A percentile compares a stretch with the other conserved stretches of the same genome.
These are phyloP conservation scores for Cinnamomum chago DNA, from an alignment of 164 flowering plant species.

Conservation along the genomic window DNA sequence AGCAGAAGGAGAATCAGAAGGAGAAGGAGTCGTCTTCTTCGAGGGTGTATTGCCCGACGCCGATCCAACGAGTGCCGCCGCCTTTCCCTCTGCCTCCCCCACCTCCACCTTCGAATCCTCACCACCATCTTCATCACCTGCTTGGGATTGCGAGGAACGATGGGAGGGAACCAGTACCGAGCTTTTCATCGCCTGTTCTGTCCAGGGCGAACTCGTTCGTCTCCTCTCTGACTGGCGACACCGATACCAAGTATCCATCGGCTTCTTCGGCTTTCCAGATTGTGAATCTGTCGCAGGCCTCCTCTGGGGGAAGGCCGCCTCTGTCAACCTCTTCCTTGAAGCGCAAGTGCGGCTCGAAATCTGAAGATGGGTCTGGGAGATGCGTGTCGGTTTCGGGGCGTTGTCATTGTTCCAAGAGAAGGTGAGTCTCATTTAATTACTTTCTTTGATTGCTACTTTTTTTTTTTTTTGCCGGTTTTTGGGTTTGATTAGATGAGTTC, in stretches of 20 bases:
- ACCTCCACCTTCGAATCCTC: constrained; percentile 9
- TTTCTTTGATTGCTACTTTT: neutral
- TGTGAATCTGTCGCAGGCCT: constrained; percentile 42
- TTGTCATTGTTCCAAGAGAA: constrained; percentile 87
- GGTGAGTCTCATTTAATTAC: constrained; percentile 29
- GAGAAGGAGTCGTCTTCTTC: neutral
- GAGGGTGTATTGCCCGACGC: constrained; percentile 33
- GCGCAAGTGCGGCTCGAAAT: constrained; percentile 53
- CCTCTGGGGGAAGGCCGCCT: constrained; percentile 44
- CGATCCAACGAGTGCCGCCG: constrained; percentile 60
- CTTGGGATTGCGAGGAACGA: constrained; percentile 6
- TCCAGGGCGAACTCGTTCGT: constrained; percentile 43
- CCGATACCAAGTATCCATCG: constrained; percentile 39
- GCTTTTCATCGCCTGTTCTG: constrained; percentile 44
- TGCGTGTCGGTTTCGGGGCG: constrained; percentile 46
- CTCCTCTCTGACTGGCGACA: constrained; percentile 62
- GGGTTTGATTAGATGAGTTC: neutral
- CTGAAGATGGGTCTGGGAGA: constrained; percentile 55
- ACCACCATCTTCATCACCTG: constrained; percentile 8
- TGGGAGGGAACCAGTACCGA: neutral
- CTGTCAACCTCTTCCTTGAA: constrained; percentile 51
- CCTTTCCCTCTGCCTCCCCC: constrained; percentile 68
- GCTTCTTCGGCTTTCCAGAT: constrained; percentile 50
- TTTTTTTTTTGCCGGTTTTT: neutral
- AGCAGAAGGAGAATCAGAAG: neutral